Conservation (phyloP, 768 basidiomycete genomes). For the Pisolithus orientalis region DNA sequence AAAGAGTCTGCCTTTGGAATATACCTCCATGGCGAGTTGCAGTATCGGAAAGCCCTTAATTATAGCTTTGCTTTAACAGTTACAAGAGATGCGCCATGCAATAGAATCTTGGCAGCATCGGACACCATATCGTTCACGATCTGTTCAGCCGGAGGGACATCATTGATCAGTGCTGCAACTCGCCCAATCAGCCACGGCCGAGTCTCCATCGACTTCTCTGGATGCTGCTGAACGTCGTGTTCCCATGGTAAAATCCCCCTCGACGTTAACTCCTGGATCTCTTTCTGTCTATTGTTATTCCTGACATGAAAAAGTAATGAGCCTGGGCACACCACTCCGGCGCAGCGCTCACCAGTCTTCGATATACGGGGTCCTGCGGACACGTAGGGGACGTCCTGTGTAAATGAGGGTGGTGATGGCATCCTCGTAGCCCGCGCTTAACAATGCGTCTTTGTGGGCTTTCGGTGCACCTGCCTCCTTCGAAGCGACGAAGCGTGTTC, state of each 20-base stretch:
- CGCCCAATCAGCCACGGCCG: conserved; percentile 81
- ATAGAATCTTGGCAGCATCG: conserved; percentile 46
- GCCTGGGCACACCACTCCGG: not conserved
- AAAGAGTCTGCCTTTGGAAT: no score
- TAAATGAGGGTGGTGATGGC: conserved; percentile 81
- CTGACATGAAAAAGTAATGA: conserved; percentile 27
- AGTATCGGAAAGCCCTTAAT: not conserved
- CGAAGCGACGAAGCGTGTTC: conserved; percentile 81
- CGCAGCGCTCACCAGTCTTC: conserved; percentile 61
- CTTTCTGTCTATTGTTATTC: conserved; percentile 70
- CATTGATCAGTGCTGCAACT: conserved; percentile 67
- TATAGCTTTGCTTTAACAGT: conserved; percentile 47
- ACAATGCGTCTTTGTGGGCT: conserved; percentile 73
- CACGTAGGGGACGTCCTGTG: conserved; percentile 85
- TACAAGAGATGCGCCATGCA: conserved; percentile 33
- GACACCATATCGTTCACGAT: conserved; percentile 79
- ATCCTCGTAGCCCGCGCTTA: conserved; percentile 72
- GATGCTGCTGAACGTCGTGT: conserved; percentile 69
- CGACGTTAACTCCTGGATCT: conserved; percentile 77
- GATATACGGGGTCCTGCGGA: conserved; percentile 78
- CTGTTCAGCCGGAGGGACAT: conserved; percentile 73
- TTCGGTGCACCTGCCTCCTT: conserved; percentile 78
- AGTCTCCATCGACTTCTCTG: conserved; percentile 66
- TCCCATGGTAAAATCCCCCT: conserved; percentile 78
- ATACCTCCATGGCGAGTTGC: no score